Evolutionary conservation across 2,329 filamentous ascomycete species (phyloP), one percentile per base, ranked within the genome.

Genomic region (Cercospora canescens): DNA sequence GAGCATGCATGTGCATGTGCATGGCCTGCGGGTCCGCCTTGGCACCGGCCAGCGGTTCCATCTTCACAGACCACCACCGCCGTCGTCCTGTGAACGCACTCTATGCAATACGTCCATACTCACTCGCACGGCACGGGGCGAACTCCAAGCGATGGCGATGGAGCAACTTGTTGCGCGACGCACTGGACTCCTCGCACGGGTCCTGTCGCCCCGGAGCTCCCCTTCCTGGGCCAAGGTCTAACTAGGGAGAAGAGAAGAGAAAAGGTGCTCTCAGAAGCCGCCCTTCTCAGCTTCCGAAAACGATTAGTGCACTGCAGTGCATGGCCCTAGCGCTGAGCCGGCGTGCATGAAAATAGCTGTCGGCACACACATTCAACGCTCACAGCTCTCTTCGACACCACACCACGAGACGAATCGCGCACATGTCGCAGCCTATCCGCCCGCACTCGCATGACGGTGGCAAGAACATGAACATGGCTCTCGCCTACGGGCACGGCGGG

Each of bases 311-410:
- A 62, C 30, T 35, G 28, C 32, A 61, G 35, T n/a, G 28, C 6
- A 18, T 54, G 41, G 59, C 59, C 60, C 48, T 35, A 62, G 60
- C 60, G 48, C 60, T 37, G 37, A 45, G 59, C 26, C 28, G 30
- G 48, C 41, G 41, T 55, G 52, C 52, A 62, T 62, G 41, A 55
- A 62, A 62, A 62, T 62, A 62, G 60, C 58, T 62, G 41, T 52
- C 60, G 41, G 41, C 52, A 52, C 26, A 30, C 41, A 32, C 28
- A 62, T 34, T 30, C 30, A 24, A 50, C 34, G 60, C 54, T n/a
- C 48, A 59, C 32, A 66, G 59, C 59, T 66, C 63, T 58, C 59
- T 34, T 45, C 52, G 24, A 21, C 18, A 60, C 24, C 39, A 62
- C 64, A 37, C 52, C 56, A 58, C 34, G 52, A 62, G 37, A 52